Evolutionary conservation across 2,329 filamentous ascomycete species (phyloP), one percentile per base, ranked within the genome.

Genomic region (Ramularia endophylla): DNA sequence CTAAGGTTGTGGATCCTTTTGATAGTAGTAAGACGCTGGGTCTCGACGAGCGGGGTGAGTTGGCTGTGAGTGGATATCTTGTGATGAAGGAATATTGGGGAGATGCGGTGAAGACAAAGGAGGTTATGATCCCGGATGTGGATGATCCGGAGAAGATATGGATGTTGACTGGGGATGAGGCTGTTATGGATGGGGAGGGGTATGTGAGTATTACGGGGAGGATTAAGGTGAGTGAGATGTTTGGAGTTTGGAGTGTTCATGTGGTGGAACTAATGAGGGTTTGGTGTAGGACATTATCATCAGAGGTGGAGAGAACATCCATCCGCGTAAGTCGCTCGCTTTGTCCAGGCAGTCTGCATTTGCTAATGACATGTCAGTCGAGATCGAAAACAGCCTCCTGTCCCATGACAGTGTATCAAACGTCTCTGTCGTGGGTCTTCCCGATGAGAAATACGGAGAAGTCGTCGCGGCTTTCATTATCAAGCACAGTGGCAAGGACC

Each of bases 141-240:
- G 63, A 73, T 1, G 74, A 77, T 7, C 74, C 72, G 22, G 72
- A 73, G 5, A 76, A 73, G 33, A 59, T 83, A 13, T 97, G 90
- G 90, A 92, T 97, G 84, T 73, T 81, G 65, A 94, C 85, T 0
- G 92, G 92, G 15, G 92, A 98, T 58, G 90, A 97, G 69, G 92
- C 88, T 2, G 68, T 71, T 38, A 94, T 97, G 77, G 87, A 94
- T 47, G 71, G 66, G 4, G 74, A 88, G 19, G 92, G 90, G 2
- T 97, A 88, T 60, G 78, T 95, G 2, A 77, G 78, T 53, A 95
- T 97, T 58, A 95, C 88, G 1, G 87, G 89, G 3, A 75, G 89
- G 12, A 90, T 95, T 59, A 97, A 97, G 32, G 32, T 34, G 20
- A 19, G 32, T 19, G 9, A 4, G 8, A n/a, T 4, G n/a, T 5